Evolutionary conservation across 345 rosid genomes (phyloP).

Genomic region (Citrus maxima): DNA sequence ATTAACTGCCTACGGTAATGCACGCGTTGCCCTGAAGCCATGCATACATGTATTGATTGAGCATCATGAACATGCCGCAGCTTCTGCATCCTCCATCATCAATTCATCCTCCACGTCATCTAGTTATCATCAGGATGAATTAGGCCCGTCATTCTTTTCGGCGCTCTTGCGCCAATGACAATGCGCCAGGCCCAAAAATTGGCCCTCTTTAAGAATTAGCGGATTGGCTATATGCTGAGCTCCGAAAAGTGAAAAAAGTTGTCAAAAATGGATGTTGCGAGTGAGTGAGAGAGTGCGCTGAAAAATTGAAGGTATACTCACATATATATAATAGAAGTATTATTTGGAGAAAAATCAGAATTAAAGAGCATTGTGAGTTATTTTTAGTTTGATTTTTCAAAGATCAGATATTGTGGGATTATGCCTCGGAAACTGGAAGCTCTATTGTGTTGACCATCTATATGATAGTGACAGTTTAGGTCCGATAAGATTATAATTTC

Average conservation of each 20-base stretch:
- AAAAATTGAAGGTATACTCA: background rate
- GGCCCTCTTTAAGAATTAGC: background rate
- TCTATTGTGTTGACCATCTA: background rate
- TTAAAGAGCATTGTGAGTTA: background rate
- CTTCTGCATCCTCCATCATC: background rate
- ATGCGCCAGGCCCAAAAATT: background rate
- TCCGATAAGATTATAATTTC: background rate
- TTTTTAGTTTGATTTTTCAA: background rate
- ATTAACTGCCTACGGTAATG: conserved; percentile 31
- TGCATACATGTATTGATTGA: background rate
- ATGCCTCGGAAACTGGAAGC: background rate
- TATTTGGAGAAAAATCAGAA: background rate
- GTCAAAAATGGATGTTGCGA: background rate
- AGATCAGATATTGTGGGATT: conserved; percentile 2
- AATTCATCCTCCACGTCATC: conserved; percentile 16
- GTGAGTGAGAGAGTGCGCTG: background rate
- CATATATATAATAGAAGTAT: background rate
- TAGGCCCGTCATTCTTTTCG: background rate
- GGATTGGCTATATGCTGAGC: rapidly evolving
- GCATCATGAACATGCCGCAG: background rate
- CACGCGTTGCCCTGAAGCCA: conserved; percentile 34
- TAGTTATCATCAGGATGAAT: conserved; percentile 2
- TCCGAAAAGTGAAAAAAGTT: no score
- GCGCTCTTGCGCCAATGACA: no score
- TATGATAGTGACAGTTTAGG: background rate